Base-by-base conservation (phyloP, 176 grass and related monocot species). In the Lolium perenne region DNA sequence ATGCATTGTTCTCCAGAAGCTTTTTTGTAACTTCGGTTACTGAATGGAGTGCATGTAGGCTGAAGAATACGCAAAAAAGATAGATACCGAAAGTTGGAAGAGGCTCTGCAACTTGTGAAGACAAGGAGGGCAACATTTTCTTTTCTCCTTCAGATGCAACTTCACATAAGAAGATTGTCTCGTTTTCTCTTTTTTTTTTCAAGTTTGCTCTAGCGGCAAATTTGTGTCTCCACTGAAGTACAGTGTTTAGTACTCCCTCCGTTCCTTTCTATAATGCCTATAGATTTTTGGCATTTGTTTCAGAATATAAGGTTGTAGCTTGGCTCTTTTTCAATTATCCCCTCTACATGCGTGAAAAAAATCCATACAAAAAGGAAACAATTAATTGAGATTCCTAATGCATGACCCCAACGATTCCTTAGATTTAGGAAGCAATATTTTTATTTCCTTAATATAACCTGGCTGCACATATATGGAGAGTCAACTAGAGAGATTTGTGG, bases 91-190 rank as follows among this genome's bases (percentile, higher is more conserved):
- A 74, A 72, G 56, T 60, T 3, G 47, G 59, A 82, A 26, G 74
- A 87, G 40, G 80, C 59, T 79, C 48, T 80, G 38, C 48, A 79
- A 87, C 80, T 84, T 87, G 74, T 84, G 17, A 49, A 87, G 38
- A 84, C 75, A 87, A 87, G 74, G 55, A 58, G 56, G 72, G 64
- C 54, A 58, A 75, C 5, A 16, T 77, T 13, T 29, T 3, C 41
- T 70, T 89, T 80, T 55, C 12, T 84, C 20, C 26, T 51, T 64
- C 18, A 65, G 58, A 77, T 18, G 26, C 26, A 53, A n/a, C 21
- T 70, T 58, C 21, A 69, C 45, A 66, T 38, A n/a, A 64, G 87
- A 17, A 72, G 56, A 12, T 5, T 12, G 78, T 62, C 55, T 54
- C n/a, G 7, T 90, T 69, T 74, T 23, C 6, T 77, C 38, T 74